Percentiles rank a stretch among this genome's conserved stretches.
phyloP scores from a whole-genome alignment of 225 moss, liverwort and hornwort genomes.

The Pleurozium schreberi region DNA sequence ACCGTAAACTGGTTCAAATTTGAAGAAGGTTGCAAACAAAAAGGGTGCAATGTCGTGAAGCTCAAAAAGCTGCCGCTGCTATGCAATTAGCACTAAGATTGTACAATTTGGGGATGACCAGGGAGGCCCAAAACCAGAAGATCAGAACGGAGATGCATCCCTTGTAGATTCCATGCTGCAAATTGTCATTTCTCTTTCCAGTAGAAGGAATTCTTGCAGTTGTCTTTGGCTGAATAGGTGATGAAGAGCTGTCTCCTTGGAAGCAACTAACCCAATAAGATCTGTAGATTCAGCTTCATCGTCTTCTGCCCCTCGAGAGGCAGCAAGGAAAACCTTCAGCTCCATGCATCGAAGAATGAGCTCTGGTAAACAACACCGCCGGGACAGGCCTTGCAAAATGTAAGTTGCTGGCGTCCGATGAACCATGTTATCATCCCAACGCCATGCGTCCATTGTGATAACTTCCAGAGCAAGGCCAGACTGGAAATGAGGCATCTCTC shows the following conservation, averaged over 20 bases:
- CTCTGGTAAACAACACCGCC: constrained; percentile 91
- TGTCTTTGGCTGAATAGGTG: constrained; percentile 90
- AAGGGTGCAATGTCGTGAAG: background rate
- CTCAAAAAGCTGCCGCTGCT: background rate
- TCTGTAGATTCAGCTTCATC: constrained; percentile 52
- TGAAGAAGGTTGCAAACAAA: background rate
- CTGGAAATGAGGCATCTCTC: constrained; percentile 89
- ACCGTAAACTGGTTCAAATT: background rate
- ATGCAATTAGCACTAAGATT: background rate
- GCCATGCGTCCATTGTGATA: constrained; percentile 68
- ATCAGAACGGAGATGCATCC: constrained; percentile 28
- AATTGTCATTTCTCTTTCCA: constrained; percentile 52
- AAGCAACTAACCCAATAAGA: constrained; percentile 68
- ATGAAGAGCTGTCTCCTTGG: constrained; percentile 67
- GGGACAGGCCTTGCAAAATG: constrained; percentile 73
- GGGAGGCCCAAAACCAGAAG: background rate
- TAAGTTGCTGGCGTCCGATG: constrained; percentile 54
- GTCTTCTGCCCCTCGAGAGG: constrained; percentile 23
- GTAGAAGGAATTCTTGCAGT: constrained; percentile 58
- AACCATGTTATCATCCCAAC: constrained; percentile 42
- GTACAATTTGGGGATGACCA: background rate
- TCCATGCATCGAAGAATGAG: constrained; percentile 87
- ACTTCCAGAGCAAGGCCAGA: constrained; percentile 78
- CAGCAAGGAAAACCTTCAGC: constrained; percentile 66
- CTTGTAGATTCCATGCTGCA: constrained; percentile 50